A percentile compares a stretch with the other conserved stretches of the same genome.
These are phyloP conservation scores for Ganoderma leucocontextum DNA, from an alignment of 1,284 basidiomycete genomes.

Conservation along the genomic window DNA sequence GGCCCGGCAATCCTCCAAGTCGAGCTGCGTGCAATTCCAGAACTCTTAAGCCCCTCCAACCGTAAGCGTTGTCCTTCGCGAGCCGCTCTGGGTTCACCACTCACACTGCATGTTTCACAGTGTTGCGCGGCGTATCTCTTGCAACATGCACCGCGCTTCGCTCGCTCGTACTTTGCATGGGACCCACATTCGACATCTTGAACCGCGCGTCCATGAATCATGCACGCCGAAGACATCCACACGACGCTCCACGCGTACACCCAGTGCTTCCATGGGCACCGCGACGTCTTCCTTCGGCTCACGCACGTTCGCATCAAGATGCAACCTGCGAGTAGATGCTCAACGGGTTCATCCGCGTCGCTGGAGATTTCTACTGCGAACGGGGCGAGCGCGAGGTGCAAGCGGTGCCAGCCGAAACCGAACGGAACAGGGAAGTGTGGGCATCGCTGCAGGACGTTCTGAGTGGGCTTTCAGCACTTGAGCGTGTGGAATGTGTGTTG, in stretches of 20 bases:
- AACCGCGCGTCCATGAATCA: no score
- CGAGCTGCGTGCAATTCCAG: no score
- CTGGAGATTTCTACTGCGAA: not conserved
- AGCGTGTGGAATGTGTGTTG: not conserved
- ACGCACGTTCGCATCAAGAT: not conserved
- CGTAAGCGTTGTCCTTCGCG: no score
- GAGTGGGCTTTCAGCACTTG: not conserved
- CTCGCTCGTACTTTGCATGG: not conserved
- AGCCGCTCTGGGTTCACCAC: no score
- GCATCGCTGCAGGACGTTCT: not conserved
- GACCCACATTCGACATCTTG: not conserved
- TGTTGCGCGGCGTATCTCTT: not conserved
- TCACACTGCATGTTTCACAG: not conserved
- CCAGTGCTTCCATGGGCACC: not conserved
- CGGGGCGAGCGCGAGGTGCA: not conserved
- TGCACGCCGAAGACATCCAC: not conserved
- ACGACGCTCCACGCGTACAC: not conserved
- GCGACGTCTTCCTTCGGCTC: not conserved
- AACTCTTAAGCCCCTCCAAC: no score
- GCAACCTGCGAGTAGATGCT: not conserved
- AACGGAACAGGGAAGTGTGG: not conserved
- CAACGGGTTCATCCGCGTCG: not conserved
- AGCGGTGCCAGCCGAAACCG: not conserved
- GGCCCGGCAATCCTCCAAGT: no score
- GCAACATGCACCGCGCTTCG: not conserved